These are phyloP conservation scores for Berberis vulgaris DNA, from an alignment of 164 flowering plant species.

Conservation along the genomic window DNA sequence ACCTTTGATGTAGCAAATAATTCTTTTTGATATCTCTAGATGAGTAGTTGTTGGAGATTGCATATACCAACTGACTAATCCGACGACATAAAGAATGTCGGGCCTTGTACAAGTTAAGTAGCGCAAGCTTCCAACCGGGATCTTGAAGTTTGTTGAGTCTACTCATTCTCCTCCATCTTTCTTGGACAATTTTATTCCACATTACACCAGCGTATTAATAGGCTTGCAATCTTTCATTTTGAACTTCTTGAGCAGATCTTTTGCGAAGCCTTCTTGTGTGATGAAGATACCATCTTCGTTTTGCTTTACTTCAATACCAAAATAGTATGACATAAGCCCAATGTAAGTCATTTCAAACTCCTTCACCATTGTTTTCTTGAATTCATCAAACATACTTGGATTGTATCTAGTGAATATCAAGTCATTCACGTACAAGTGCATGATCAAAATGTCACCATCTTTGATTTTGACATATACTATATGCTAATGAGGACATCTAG, in stretches of 20 bases:
- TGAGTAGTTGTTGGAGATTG: background rate
- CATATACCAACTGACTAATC: constrained; percentile 3
- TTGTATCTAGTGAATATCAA: background rate
- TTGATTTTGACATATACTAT: background rate
- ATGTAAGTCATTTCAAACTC: constrained; percentile 2
- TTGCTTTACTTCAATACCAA: background rate
- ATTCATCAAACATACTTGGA: background rate
- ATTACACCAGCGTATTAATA: background rate
- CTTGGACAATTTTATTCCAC: background rate
- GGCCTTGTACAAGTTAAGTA: constrained; percentile 8
- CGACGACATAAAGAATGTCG: background rate
- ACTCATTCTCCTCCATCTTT: background rate
- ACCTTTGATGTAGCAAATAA: constrained; percentile 3
- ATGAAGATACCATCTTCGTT: background rate
- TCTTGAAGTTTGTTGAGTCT: background rate
- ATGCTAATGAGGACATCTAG: background rate
- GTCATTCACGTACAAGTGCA: background rate
- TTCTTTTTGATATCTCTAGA: background rate
- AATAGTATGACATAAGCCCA: background rate
- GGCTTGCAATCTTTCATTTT: background rate
- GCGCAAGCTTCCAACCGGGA: constrained; percentile 5
- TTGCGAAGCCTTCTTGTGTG: background rate
- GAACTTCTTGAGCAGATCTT: background rate
- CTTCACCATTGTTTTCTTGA: background rate
- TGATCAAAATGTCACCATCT: background rate